Conservation (phyloP, 169 alveolate genomes). For the Amoebophrya sp. region DNA sequence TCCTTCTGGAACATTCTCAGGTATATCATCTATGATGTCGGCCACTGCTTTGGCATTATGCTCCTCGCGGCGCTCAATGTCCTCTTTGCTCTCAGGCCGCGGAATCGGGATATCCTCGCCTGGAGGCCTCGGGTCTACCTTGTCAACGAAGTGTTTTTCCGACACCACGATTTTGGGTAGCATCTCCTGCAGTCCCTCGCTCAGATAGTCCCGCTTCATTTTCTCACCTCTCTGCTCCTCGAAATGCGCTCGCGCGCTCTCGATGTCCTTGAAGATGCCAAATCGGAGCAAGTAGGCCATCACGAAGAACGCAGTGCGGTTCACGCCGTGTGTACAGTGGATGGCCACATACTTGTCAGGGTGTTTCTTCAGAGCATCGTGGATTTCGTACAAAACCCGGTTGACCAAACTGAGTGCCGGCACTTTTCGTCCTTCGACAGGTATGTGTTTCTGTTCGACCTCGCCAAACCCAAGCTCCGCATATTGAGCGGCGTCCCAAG, state of each 20-base stretch:
- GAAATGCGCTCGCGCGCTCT: neutral
- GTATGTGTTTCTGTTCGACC: neutral
- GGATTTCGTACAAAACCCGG: neutral
- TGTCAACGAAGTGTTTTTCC: too few species aligned
- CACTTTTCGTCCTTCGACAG: neutral
- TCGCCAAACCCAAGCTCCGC: neutral
- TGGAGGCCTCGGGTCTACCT: too few species aligned
- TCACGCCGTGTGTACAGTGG: constrained; percentile 23
- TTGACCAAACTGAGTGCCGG: neutral
- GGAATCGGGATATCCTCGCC: too few species aligned
- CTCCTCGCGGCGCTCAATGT: too few species aligned
- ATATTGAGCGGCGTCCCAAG: neutral
- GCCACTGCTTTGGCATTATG: too few species aligned
- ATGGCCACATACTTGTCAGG: neutral
- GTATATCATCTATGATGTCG: too few species aligned
- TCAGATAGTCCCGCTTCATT: neutral
- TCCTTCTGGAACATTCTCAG: too few species aligned
- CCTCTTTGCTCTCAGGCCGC: too few species aligned
- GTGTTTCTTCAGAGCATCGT: neutral
- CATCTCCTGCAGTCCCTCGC: neutral
- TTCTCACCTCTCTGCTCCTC: neutral
- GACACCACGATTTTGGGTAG: neutral
- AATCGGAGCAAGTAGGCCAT: neutral
- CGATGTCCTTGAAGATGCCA: neutral
- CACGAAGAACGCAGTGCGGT: constrained; percentile 21